These are phyloP conservation scores for Dalbergia cochinchinensis DNA, from an alignment of 306 rosid genomes.

Conservation along the genomic window DNA sequence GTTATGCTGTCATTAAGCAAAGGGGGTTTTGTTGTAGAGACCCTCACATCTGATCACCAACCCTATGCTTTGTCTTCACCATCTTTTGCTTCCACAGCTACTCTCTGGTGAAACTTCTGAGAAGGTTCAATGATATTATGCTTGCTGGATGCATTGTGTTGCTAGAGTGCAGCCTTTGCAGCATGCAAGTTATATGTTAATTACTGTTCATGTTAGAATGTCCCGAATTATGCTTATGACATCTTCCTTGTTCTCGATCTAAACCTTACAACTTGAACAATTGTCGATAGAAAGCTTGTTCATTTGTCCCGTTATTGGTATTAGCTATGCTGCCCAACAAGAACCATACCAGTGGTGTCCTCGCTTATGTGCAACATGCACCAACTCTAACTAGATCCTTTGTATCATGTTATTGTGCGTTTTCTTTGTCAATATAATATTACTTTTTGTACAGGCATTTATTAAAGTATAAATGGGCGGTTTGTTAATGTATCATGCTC, in stretches of 20 bases:
- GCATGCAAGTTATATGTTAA: background rate
- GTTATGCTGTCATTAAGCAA: background rate
- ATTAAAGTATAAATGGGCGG: background rate
- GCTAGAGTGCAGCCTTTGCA: background rate
- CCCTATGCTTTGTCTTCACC: background rate
- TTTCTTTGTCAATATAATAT: background rate
- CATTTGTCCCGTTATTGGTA: conserved; percentile 56
- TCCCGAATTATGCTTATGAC: background rate
- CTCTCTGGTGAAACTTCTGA: background rate
- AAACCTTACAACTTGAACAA: background rate
- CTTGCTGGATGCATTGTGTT: background rate
- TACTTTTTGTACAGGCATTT: background rate
- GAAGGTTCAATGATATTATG: background rate
- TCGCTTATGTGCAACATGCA: background rate
- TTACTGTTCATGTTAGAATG: background rate
- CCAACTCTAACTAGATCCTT: too few species aligned
- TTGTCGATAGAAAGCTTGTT: conserved; percentile 60
- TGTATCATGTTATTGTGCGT: background rate
- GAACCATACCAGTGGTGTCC: background rate
- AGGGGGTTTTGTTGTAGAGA: background rate
- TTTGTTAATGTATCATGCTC: background rate
- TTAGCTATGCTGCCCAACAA: conserved; percentile 84
- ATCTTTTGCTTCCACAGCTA: conserved; percentile 11
- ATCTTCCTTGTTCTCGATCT: background rate
- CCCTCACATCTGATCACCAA: background rate